phyloP scores from a whole-genome alignment of 208 protist species.

The Leishmania braziliensis region DNA sequence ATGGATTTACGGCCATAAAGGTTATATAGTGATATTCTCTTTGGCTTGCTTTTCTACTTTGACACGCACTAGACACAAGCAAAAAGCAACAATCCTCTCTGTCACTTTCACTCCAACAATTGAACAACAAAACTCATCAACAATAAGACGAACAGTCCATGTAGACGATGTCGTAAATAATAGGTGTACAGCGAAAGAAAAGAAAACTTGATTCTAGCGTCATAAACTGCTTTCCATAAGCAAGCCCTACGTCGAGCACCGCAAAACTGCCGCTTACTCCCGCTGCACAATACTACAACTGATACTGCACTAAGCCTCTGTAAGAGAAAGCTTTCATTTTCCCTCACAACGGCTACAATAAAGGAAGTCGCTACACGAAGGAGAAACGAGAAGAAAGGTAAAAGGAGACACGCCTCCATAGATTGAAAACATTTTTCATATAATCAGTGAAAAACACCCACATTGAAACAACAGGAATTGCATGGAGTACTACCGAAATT shows the following conservation, averaged over 20 bases:
- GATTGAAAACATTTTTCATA: neutral
- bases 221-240: neutral
- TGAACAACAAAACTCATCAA: neutral
- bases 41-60: neutral
- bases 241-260: neutral
- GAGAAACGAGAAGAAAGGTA: neutral
- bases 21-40: neutral
- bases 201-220: neutral
- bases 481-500: neutral
- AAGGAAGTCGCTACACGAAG: neutral
- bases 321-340: neutral
- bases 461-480: neutral
- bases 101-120: too few relatives aligned
- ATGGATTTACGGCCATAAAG: neutral
- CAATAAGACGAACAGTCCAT: neutral
- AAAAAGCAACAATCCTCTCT: neutral
- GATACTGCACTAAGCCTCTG: neutral
- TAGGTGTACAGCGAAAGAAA: neutral
- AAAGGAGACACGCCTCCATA: neutral
- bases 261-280: neutral
- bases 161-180: neutral
- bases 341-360: neutral
- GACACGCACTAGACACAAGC: neutral
- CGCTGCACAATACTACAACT: neutral
- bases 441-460: neutral